phyloP scores from a whole-genome alignment of 345 rosid genomes.

The Populus pruinosa region DNA sequence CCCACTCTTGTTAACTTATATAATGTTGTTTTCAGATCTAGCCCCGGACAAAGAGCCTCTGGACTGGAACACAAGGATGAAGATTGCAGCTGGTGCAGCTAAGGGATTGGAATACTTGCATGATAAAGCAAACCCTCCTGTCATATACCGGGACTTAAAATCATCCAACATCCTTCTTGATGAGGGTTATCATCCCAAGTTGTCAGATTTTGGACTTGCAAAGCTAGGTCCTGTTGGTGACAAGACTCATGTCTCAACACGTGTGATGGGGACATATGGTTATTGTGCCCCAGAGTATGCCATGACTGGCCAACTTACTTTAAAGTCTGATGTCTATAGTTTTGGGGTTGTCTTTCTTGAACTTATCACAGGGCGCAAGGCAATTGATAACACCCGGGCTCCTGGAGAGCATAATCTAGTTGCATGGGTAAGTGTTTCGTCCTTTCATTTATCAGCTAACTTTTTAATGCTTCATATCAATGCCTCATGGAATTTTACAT shows the following conservation, averaged over 20 bases:
- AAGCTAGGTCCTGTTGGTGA: slow-evolving; percentile 98
- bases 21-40: slow-evolving; percentile 52
- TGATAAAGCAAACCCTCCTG: slow-evolving; percentile 96
- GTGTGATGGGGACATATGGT: slow-evolving; percentile 99
- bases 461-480: background rate
- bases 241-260: slow-evolving; percentile 95
- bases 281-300: slow-evolving; percentile 99
- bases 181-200: slow-evolving; percentile 84
- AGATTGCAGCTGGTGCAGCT: slow-evolving; percentile 98
- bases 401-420: slow-evolving; percentile 94
- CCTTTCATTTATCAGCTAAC: background rate
- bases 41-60: slow-evolving; percentile 75
- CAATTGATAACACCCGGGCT: slow-evolving; percentile 74
- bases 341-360: slow-evolving; percentile 98
- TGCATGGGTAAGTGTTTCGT: slow-evolving; percentile 68
- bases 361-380: slow-evolving; percentile 94
- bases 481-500: background rate
- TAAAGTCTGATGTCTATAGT: slow-evolving; percentile 94
- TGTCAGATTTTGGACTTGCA: slow-evolving; percentile 96
- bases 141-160: slow-evolving; percentile 88
- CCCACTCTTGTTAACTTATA: slow-evolving; percentile 4
- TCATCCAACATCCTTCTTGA: slow-evolving; percentile 95
- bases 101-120: slow-evolving; percentile 96
- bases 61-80: slow-evolving; percentile 97
- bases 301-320: slow-evolving; percentile 96